Conservation (phyloP, 164 flowering plant species). For the Nymphaea thermarum region DNA sequence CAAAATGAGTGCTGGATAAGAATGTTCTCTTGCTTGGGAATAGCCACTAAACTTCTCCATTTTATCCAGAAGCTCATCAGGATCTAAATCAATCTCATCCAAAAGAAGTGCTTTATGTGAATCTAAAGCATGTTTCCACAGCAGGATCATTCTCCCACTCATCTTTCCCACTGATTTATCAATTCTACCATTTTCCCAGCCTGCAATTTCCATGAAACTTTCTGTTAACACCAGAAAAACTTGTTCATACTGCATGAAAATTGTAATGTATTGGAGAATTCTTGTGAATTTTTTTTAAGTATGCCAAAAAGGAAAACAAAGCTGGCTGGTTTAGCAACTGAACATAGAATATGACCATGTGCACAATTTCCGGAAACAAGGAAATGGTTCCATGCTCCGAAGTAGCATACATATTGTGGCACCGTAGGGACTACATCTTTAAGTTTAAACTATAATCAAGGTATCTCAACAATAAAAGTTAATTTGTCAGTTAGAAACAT, state of each 20-base stretch:
- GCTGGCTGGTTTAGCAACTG: neutral
- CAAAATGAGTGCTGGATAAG: slow-evolving; percentile 46
- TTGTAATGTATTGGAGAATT: neutral
- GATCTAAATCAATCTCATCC: slow-evolving; percentile 49
- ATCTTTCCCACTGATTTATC: slow-evolving; percentile 9
- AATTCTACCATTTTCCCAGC: slow-evolving; percentile 7
- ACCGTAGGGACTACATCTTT: too few species aligned
- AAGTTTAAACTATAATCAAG: too few species aligned
- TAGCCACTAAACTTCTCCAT: slow-evolving; percentile 60
- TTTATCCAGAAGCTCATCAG: slow-evolving; percentile 66
- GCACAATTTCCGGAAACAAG: neutral
- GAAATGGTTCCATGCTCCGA: too few species aligned
- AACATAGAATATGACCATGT: neutral
- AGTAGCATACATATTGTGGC: too few species aligned
- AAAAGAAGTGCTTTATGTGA: slow-evolving; percentile 70
- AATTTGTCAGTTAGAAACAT: too few species aligned
- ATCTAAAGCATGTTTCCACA: slow-evolving; percentile 70
- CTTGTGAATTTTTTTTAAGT: too few species aligned
- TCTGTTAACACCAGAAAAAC: too few species aligned
- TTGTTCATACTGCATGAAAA: neutral
- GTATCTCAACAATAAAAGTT: too few species aligned
- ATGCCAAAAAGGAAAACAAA: neutral
- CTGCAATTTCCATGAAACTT: slow-evolving; percentile 10
- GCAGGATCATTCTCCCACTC: slow-evolving; percentile 29
- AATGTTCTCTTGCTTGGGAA: slow-evolving; percentile 56